Percentiles rank a stretch among this genome's conserved stretches.
phyloP scores from a whole-genome alignment of 108 stramenopile genomes.

The Thalassiosira profunda region DNA sequence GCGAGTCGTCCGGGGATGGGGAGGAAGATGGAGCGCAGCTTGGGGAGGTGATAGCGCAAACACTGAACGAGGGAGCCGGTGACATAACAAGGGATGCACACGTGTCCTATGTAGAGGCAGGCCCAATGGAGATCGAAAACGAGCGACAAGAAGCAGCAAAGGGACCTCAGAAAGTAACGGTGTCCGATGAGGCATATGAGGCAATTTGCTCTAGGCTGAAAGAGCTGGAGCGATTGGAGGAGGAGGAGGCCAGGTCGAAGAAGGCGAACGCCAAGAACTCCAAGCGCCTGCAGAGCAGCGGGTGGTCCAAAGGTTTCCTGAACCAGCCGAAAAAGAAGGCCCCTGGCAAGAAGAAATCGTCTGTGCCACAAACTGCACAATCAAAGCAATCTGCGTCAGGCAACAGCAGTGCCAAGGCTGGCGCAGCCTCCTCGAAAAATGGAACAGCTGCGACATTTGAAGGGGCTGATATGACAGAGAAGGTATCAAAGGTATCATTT shows the following conservation, averaged over 20 bases:
- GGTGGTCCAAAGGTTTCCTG: constrained; percentile 48
- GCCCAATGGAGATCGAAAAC: background rate
- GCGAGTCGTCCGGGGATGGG: background rate
- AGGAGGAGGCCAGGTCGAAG: constrained; percentile 16
- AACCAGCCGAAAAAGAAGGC: background rate
- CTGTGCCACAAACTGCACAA: background rate
- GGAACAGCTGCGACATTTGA: no score
- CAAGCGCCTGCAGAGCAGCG: constrained; percentile 19
- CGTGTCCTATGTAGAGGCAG: background rate
- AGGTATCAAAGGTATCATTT: constrained; percentile 23
- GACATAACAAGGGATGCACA: background rate
- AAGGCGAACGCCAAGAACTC: constrained; percentile 13
- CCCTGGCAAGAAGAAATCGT: background rate
- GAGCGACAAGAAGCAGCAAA: background rate
- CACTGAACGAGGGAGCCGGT: constrained; percentile 14
- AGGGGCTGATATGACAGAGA: no score
- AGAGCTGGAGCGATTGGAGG: constrained; percentile 42
- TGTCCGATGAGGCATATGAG: constrained; percentile 21
- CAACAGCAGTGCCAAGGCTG: background rate
- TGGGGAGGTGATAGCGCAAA: constrained; percentile 20
- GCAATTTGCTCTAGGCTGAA: constrained; percentile 23
- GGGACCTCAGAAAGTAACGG: background rate
- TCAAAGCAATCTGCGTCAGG: background rate
- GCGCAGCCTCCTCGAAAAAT: background rate
- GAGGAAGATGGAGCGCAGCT: constrained; percentile 6